Percentiles rank a stretch among this genome's conserved stretches.
These are phyloP conservation scores for Sophora flavescens DNA, from an alignment of 306 rosid species.

Conservation along the genomic window DNA sequence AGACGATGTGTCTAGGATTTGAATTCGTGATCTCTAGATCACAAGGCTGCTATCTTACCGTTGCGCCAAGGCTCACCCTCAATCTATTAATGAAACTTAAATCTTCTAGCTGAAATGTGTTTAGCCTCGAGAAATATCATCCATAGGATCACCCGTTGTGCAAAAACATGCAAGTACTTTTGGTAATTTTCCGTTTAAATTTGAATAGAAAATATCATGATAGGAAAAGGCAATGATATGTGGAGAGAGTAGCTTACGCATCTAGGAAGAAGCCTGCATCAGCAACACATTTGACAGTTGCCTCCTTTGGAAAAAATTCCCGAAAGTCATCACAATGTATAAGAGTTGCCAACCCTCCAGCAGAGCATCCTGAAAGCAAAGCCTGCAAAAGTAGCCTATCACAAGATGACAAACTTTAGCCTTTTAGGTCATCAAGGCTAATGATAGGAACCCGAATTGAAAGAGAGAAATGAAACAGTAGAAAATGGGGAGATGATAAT, in stretches of 20 bases:
- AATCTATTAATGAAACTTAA: constrained; percentile 21
- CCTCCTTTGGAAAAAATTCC: constrained; percentile 59
- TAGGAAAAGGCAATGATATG: constrained; percentile 27
- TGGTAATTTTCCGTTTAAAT: constrained; percentile 12
- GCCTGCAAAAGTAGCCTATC: constrained; percentile 65
- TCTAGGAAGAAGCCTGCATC: constrained; percentile 98
- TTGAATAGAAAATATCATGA: constrained; percentile 32
- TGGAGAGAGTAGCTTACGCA: constrained; percentile 74
- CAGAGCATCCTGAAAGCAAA: constrained; percentile 97
- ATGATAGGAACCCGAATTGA: too few species aligned
- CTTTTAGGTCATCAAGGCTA: constrained; percentile 37
- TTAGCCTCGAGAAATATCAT: constrained; percentile 22
- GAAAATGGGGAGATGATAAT: too few species aligned
- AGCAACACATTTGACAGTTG: constrained; percentile 87
- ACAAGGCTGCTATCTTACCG: too few species aligned
- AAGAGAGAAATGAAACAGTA: too few species aligned
- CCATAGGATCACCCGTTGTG: neutral
- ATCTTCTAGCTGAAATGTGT: neutral
- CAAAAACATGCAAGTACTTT: constrained; percentile 10
- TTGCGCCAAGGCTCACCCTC: too few species aligned
- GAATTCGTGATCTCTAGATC: too few species aligned
- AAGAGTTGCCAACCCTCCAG: constrained; percentile 96
- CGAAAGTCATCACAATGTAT: constrained; percentile 89
- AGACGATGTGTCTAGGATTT: too few species aligned
- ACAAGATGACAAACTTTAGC: constrained; percentile 22